Evolutionary conservation across 2,329 filamentous ascomycete genomes (phyloP).

Genomic region (Aspergillus sp.): DNA sequence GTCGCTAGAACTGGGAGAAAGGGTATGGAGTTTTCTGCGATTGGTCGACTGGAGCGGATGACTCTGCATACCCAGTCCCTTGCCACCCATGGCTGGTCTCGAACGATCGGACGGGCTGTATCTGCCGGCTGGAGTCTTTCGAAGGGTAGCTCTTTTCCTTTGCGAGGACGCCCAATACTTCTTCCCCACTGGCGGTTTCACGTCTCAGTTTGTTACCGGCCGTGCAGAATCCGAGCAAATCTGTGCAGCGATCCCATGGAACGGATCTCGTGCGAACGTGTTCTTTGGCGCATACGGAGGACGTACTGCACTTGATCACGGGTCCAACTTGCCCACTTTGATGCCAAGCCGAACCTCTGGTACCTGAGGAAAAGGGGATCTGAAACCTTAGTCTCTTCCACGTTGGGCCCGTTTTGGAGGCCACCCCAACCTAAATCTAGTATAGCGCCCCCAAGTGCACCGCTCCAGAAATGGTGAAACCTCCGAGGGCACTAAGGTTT

Average conservation of each 20-base stretch:
- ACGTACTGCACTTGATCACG: conserved; percentile 1
- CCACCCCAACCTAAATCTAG: conserved; percentile 13
- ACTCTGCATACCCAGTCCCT: neutral
- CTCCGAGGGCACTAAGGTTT: conserved; percentile 21
- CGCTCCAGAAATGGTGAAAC: conserved; percentile 25
- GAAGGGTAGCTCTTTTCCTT: conserved; percentile 1
- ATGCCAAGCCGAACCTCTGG: conserved; percentile 9
- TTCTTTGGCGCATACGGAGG: neutral
- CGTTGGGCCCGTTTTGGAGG: conserved; percentile 13
- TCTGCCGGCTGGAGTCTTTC: neutral
- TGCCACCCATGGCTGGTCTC: neutral
- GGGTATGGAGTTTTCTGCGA: neutral
- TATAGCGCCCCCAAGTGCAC: conserved; percentile 7
- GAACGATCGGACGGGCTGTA: neutral
- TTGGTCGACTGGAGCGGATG: neutral
- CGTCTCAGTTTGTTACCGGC: neutral
- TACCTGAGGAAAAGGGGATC: conserved; percentile 8
- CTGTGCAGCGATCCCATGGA: neutral
- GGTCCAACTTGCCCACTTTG: neutral
- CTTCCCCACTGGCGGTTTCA: conserved; percentile 5
- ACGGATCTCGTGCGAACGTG: neutral
- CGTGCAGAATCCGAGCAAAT: neutral
- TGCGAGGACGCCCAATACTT: neutral
- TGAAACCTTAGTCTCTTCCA: conserved; percentile 17
- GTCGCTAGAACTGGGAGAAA: conserved; percentile 20